These are phyloP conservation scores for Claviceps sp. DNA, from an alignment of 2,329 filamentous ascomycete species.

Conservation along the genomic window DNA sequence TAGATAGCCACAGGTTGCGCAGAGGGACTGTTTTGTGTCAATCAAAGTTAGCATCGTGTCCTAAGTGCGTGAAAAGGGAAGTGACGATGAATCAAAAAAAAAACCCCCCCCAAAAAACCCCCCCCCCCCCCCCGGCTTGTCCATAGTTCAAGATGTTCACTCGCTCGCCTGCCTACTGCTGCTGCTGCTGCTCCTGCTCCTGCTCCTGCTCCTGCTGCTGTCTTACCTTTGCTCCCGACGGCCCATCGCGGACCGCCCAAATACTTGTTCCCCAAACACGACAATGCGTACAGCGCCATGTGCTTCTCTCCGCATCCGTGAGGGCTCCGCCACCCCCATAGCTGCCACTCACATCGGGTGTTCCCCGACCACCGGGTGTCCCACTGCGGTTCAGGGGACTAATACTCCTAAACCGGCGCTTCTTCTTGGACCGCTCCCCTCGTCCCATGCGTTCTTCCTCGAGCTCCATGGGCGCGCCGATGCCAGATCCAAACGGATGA, in stretches of 20 bases:
- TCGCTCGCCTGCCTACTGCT: too few relatives aligned
- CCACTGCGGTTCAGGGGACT: conserved; percentile 57
- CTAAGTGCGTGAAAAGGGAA: too few relatives aligned
- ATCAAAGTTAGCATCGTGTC: too few relatives aligned
- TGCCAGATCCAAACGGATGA: conserved; percentile 41
- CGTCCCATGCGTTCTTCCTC: conserved; percentile 79
- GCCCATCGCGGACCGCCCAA: conserved; percentile 91
- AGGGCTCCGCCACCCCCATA: conserved; percentile 58
- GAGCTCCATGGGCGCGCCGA: conserved; percentile 29
- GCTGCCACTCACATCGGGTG: conserved; percentile 63
- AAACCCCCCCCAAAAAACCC: too few relatives aligned
- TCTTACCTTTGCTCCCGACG: conserved; percentile 66
- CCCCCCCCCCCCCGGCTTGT: too few relatives aligned
- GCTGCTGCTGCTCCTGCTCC: too few relatives aligned
- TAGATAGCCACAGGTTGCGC: conserved; percentile 81
- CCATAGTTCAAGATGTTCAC: too few relatives aligned
- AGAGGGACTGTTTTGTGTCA: conserved; percentile 52
- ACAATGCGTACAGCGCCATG: conserved; percentile 84
- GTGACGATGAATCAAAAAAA: not conserved
- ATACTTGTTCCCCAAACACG: conserved; percentile 77
- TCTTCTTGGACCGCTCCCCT: conserved; percentile 89
- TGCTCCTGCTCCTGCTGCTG: too few relatives aligned
- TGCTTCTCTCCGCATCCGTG: conserved; percentile 62
- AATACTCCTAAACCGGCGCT: conserved; percentile 77
- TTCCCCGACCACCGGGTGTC: conserved; percentile 60